These are phyloP conservation scores for Aquilaria malaccensis DNA, from an alignment of 345 rosid genomes.

Conservation along the genomic window DNA sequence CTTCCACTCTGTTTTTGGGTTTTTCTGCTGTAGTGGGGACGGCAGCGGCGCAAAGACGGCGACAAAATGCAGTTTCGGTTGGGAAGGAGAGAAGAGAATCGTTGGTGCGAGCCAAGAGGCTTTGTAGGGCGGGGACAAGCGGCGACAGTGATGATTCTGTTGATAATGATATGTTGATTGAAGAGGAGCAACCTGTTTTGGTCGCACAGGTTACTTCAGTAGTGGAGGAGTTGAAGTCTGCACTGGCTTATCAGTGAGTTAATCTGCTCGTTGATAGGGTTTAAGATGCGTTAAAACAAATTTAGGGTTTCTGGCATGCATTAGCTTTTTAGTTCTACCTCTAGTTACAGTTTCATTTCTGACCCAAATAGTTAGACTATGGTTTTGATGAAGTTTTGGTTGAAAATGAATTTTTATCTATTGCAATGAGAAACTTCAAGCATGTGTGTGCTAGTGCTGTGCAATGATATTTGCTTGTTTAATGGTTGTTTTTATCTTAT, in stretches of 20 bases:
- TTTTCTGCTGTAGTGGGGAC: slow-evolving; percentile 45
- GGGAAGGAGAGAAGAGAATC: slow-evolving; percentile 87
- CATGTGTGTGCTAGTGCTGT: too few species aligned
- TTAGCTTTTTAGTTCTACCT: neutral
- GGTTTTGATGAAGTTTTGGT: too few species aligned
- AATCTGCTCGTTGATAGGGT: slow-evolving; percentile 3
- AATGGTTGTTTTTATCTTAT: too few species aligned
- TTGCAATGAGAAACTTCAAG: too few species aligned
- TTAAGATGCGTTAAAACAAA: neutral
- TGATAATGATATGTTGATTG: slow-evolving; percentile 68
- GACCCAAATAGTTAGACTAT: too few species aligned
- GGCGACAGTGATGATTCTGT: slow-evolving; percentile 27
- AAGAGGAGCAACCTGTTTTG: slow-evolving; percentile 66
- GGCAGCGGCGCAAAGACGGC: slow-evolving; percentile 77
- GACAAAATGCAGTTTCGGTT: slow-evolving; percentile 79
- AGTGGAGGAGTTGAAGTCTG: slow-evolving; percentile 70
- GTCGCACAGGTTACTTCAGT: slow-evolving; percentile 59
- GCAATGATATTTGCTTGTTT: too few species aligned
- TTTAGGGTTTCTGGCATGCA: slow-evolving; percentile 1
- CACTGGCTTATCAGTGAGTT: slow-evolving; percentile 62
- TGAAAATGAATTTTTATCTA: too few species aligned
- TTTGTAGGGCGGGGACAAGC: slow-evolving; percentile 68
- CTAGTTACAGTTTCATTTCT: neutral
- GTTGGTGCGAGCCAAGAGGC: slow-evolving; percentile 77
- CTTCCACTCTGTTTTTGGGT: neutral